These are phyloP conservation scores for Xylariaceae sp. DNA, from an alignment of 2,329 filamentous ascomycete species.

Conservation along the genomic window DNA sequence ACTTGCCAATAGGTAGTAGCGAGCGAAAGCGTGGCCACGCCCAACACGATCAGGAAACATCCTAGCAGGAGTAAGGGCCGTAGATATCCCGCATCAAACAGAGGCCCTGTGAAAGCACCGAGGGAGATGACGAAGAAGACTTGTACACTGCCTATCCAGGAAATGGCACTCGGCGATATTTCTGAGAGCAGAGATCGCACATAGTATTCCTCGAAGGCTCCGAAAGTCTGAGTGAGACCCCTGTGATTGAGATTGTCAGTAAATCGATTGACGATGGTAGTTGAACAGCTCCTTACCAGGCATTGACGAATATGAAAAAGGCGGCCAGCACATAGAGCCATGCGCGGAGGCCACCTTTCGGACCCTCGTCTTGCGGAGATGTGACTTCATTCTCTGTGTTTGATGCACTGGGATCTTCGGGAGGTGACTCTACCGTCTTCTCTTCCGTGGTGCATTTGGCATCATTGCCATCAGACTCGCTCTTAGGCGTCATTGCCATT, in stretches of 20 bases:
- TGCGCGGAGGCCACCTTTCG: neutral
- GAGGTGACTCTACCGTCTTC: neutral
- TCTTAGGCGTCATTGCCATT: neutral
- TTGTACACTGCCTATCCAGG: constrained; percentile 42
- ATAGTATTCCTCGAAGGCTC: constrained; percentile 4
- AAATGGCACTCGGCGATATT: constrained; percentile 7
- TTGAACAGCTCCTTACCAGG: constrained; percentile 1
- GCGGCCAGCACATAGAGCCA: constrained; percentile 6
- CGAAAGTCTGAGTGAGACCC: constrained; percentile 4
- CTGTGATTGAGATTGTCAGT: neutral
- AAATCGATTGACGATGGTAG: no score
- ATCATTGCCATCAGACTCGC: neutral
- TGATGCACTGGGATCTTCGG: neutral
- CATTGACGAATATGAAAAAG: constrained; percentile 8
- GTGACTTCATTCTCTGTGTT: neutral
- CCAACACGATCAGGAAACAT: constrained; percentile 35
- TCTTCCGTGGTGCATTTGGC: neutral
- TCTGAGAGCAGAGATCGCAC: neutral
- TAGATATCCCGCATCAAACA: constrained; percentile 33
- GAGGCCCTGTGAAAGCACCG: constrained; percentile 11
- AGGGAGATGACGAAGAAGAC: constrained; percentile 28
- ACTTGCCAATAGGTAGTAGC: constrained; percentile 38
- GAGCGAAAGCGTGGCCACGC: constrained; percentile 49
- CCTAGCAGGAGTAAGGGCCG: neutral
- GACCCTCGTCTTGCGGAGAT: neutral